Base-by-base conservation (phyloP, 2,329 filamentous ascomycete genomes). In the Capronia coronata region DNA sequence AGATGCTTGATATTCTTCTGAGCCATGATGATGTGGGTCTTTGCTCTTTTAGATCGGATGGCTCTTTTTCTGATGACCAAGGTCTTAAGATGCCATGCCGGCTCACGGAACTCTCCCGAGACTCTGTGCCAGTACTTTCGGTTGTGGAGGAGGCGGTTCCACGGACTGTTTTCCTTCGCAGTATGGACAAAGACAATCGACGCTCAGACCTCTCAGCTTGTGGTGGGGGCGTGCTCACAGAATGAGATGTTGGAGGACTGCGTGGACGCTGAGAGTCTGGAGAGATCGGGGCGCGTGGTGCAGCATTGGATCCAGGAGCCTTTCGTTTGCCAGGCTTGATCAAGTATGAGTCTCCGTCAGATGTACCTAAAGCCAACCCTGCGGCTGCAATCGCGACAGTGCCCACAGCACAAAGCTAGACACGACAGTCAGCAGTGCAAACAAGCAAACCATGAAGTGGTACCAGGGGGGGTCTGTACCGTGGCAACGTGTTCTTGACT, bases 341-440 rank as follows among this genome's bases (percentile, higher is more conserved):
- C 9, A 54, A 41, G 37, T 49, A 49, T 30, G 55, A 49, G 19
- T 59, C 51, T 46, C 43, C 50, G 59, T 75, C 69, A 49, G 72
- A 71, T 59, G 73, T 75, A 62, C 75, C 78, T 61, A 81, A 71
- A 48, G 76, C 75, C 57, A 79, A 70, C 54, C 80, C 79, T 50
- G 78, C 71, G 49, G 76, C 73, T 58, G 79, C 79, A 58, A 80
- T 73, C 64, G 77, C 78, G 67, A 81, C 71, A 61, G 78, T 80
- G 71, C 78, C 78, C 65, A 79, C 70, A 62, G 79, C 80, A 77
- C 77, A 80, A 61, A 83, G 74, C 78, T 82, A 60, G 40, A 58
- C 58, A 32, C 9, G 35, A n/a, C 21, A 19, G 40, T 57, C 43
- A 57, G 51, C 18, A 39, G 29, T 16, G 10, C 35, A 14, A 32